Conservation (phyloP, 1,284 basidiomycete genomes). For the Apiotrichum gamsii region DNA sequence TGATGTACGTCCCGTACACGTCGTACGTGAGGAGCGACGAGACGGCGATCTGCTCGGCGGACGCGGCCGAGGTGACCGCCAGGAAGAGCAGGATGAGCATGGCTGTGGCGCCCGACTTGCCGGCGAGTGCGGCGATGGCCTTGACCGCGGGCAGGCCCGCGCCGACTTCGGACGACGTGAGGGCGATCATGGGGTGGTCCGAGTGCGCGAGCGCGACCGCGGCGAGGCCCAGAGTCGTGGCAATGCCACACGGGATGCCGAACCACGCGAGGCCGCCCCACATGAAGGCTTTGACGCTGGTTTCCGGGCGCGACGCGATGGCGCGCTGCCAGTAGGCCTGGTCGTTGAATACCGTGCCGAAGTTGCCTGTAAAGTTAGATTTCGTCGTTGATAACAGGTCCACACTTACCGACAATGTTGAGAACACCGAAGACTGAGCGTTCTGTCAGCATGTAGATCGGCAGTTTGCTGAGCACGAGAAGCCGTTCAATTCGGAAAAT, state of each 20-base stretch:
- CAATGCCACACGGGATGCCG: conserved; percentile 64
- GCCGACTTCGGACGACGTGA: conserved; percentile 61
- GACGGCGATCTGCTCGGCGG: conserved; percentile 84
- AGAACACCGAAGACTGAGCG: conserved; percentile 80
- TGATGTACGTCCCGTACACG: conserved; percentile 57
- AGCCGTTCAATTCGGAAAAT: too few species aligned
- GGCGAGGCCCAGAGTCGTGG: conserved; percentile 60
- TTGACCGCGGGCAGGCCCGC: conserved; percentile 69
- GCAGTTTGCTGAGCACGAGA: too few species aligned
- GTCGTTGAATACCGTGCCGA: conserved; percentile 59
- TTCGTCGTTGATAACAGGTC: conserved; percentile 55
- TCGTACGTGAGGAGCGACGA: conserved; percentile 73
- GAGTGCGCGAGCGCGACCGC: conserved; percentile 66
- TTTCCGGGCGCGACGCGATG: conserved; percentile 73
- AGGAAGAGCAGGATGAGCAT: conserved; percentile 47
- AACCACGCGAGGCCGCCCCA: conserved; percentile 86
- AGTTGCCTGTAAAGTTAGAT: conserved; percentile 66
- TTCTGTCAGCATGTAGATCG: too few species aligned
- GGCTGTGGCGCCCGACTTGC: conserved; percentile 61
- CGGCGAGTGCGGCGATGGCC: conserved; percentile 68
- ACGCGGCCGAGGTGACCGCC: conserved; percentile 73
- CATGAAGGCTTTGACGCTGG: conserved; percentile 81
- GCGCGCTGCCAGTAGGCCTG: conserved; percentile 64
- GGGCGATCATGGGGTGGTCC: conserved; percentile 50
- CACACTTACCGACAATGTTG: conserved; percentile 68